Conservation (phyloP, 2,329 filamentous ascomycete species). For the Xylariaceae sp. region DNA sequence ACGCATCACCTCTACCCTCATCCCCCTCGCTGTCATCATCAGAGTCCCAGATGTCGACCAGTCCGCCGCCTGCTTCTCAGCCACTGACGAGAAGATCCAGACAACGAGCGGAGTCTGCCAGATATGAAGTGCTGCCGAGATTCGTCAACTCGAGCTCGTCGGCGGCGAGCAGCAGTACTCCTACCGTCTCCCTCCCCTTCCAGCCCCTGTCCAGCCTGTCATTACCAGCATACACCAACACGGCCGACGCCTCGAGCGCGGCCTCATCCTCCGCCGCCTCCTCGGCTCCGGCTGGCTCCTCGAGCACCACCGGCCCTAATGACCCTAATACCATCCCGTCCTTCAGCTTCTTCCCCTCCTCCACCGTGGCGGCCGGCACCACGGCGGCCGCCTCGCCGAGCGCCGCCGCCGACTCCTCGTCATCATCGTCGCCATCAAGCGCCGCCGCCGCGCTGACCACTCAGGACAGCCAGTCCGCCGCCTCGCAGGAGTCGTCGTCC, state of each 20-base stretch:
- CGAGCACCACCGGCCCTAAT: not conserved
- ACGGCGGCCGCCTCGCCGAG: not conserved
- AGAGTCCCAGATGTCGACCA: too few relatives aligned
- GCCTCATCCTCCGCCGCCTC: not conserved
- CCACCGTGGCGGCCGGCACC: conserved; percentile 2
- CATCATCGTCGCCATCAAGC: not conserved
- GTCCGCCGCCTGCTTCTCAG: not conserved
- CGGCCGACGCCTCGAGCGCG: not conserved
- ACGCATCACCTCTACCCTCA: not conserved
- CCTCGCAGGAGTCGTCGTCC: conserved; percentile 3
- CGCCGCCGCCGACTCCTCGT: not conserved
- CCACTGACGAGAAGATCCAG: conserved; percentile 19
- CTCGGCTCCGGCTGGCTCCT: not conserved
- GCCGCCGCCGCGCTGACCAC: not conserved
- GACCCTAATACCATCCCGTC: conserved; percentile 2
- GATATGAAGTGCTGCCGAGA: conserved; percentile 13
- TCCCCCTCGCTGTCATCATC: too few relatives aligned
- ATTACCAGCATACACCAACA: conserved; percentile 4
- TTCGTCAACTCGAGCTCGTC: conserved; percentile 18
- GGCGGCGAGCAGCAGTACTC: too few relatives aligned
- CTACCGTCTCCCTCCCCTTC: too few relatives aligned
- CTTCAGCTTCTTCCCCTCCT: conserved; percentile 4
- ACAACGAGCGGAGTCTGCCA: conserved; percentile 11
- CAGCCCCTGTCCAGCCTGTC: conserved; percentile 1
- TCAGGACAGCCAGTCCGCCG: conserved; percentile 1